These are phyloP conservation scores for Auricularia sp. DNA, from an alignment of 768 basidiomycete species.

Conservation along the genomic window DNA sequence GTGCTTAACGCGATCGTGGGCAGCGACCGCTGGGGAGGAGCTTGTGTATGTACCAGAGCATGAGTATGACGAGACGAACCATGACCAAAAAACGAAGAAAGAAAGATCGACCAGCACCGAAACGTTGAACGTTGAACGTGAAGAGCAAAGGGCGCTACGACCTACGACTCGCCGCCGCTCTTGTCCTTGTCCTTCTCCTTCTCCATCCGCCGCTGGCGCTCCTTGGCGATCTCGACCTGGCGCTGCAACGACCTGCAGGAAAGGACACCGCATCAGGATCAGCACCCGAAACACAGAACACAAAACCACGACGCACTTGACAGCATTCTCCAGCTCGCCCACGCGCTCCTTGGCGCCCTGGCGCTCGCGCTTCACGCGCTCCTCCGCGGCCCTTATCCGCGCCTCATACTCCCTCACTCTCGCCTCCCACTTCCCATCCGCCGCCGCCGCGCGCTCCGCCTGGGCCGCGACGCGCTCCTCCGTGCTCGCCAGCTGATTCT, in stretches of 20 bases:
- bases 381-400: slow-evolving; percentile 71
- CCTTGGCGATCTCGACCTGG: slow-evolving; percentile 71
- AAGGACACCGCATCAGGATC: neutral
- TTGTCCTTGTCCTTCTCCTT: neutral
- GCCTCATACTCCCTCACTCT: slow-evolving; percentile 89
- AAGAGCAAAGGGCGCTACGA: no score
- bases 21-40: no score
- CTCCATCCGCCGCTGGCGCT: slow-evolving; percentile 26
- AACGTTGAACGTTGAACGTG: neutral
- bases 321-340: slow-evolving; percentile 54
- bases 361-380: slow-evolving; percentile 85
- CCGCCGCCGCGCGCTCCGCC: slow-evolving; percentile 58
- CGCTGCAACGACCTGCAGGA: slow-evolving; percentile 54
- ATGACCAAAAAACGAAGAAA: neutral
- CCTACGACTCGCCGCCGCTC: neutral
- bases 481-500: slow-evolving; percentile 71
- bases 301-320: slow-evolving; percentile 40
- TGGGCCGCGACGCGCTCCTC: slow-evolving; percentile 76
- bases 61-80: no score
- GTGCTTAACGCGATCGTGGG: no score
- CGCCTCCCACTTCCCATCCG: slow-evolving; percentile 88
- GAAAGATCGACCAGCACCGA: neutral
- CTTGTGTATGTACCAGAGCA: no score
- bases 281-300: no score
- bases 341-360: slow-evolving; percentile 89